These are phyloP conservation scores for Apiospora marii DNA, from an alignment of 2,329 filamentous ascomycete species.

Conservation along the genomic window DNA sequence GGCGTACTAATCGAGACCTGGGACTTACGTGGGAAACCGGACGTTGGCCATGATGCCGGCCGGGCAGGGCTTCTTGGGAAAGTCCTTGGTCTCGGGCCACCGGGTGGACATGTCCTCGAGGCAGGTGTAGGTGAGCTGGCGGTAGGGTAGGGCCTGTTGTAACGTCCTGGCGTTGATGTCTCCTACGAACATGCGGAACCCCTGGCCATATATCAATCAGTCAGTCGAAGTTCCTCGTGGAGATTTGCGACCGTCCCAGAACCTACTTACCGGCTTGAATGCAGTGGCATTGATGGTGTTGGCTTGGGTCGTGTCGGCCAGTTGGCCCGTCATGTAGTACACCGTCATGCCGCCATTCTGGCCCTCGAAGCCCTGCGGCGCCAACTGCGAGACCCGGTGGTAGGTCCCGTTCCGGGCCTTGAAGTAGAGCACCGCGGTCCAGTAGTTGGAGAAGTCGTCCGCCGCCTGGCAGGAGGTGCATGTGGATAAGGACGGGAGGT, in stretches of 20 bases:
- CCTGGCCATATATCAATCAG: conserved; percentile 28
- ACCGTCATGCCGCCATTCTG: conserved; percentile 42
- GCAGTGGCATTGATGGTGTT: conserved; percentile 39
- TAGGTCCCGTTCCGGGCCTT: conserved; percentile 37
- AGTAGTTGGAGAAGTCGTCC: conserved; percentile 45
- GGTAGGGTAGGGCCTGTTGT: conserved; percentile 40
- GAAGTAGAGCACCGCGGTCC: conserved; percentile 44
- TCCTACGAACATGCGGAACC: conserved; percentile 44
- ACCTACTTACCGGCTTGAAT: conserved; percentile 37
- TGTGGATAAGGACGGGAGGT: conserved; percentile 36
- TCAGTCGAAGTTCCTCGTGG: neutral
- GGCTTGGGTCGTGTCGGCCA: conserved; percentile 37
- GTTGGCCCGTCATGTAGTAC: conserved; percentile 43
- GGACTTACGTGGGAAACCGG: conserved; percentile 11
- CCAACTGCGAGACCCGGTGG: conserved; percentile 35
- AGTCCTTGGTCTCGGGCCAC: conserved; percentile 35
- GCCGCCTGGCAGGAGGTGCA: conserved; percentile 45
- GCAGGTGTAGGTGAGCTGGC: conserved; percentile 41
- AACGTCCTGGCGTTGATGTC: conserved; percentile 36
- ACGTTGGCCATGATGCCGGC: neutral
- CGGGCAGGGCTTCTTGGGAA: conserved; percentile 34
- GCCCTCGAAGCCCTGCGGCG: conserved; percentile 39
- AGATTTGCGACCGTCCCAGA: too few species aligned
- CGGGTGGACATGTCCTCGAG: conserved; percentile 42
- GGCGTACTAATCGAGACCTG: too few species aligned